Evolutionary conservation across 129 eudicot genomes (phyloP).

Genomic region (Chrysanthemum seticuspe): DNA sequence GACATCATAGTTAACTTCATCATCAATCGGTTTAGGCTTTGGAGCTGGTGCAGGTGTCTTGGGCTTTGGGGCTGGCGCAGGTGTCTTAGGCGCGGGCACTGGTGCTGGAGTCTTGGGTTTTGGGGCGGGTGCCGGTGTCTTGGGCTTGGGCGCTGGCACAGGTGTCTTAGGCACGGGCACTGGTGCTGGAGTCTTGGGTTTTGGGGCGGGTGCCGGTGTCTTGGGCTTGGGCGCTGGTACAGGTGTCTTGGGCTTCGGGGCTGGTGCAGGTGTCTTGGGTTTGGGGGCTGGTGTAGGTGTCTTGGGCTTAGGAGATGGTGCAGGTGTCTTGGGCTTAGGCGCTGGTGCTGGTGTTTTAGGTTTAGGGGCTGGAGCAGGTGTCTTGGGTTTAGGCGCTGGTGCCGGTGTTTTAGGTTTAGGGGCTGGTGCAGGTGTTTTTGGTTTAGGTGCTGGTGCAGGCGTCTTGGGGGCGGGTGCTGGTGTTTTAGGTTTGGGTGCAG

Average conservation of each 20-base stretch:
- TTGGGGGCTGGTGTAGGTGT: background rate
- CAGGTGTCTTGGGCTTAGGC: background rate
- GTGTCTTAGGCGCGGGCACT: background rate
- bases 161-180: background rate
- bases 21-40: constrained; percentile 27
- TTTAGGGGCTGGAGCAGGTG: background rate
- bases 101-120: constrained; percentile 3
- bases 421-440: background rate
- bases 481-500: constrained; percentile 3
- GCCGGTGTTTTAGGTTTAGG: background rate
- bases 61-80: background rate
- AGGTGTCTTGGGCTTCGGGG: background rate
- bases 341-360: constrained; percentile 3
- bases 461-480: background rate
- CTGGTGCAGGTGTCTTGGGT: background rate
- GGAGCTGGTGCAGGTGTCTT: constrained; percentile 2
- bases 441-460: constrained; percentile 8
- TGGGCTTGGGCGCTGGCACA: constrained; percentile 1
- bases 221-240: background rate
- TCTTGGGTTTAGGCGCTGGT: background rate
- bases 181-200: background rate
- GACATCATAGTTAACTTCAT: constrained; percentile 29
- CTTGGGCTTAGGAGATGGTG: background rate
- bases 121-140: background rate
- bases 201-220: background rate